Evolutionary conservation across 2,329 filamentous ascomycete species (phyloP).

Genomic region (Colletotrichum sp.): DNA sequence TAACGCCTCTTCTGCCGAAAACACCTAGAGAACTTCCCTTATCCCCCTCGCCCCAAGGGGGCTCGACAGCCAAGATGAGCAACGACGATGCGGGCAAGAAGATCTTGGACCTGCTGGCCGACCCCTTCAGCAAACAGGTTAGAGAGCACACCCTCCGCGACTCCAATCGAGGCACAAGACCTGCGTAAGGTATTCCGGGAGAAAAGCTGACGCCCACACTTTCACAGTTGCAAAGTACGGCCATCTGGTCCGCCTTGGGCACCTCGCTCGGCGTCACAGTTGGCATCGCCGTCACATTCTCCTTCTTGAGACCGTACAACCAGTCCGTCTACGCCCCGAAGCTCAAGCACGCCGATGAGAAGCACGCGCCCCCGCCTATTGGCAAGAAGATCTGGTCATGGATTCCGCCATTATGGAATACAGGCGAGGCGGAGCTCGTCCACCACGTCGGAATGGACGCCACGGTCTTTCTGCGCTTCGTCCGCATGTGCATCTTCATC

Average conservation of each 20-base stretch:
- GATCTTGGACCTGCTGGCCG: slow-evolving; percentile 52
- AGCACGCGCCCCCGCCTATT: slow-evolving; percentile 85
- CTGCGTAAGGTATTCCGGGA: background rate
- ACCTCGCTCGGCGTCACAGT: slow-evolving; percentile 79
- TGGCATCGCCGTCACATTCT: slow-evolving; percentile 81
- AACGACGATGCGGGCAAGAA: slow-evolving; percentile 41
- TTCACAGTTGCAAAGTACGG: slow-evolving; percentile 54
- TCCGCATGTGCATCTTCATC: slow-evolving; percentile 90
- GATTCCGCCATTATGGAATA: slow-evolving; percentile 79
- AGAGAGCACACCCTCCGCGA: background rate
- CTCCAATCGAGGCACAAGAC: background rate
- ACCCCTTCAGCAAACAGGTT: slow-evolving; percentile 57
- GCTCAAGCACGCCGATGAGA: slow-evolving; percentile 88
- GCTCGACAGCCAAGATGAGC: slow-evolving; percentile 12
- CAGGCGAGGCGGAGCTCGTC: slow-evolving; percentile 78
- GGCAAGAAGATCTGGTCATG: slow-evolving; percentile 89
- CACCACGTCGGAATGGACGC: slow-evolving; percentile 91
- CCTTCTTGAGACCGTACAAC: slow-evolving; percentile 88
- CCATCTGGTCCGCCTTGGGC: slow-evolving; percentile 79
- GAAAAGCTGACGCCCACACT: background rate
- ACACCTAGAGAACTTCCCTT: background rate
- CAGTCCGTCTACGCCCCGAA: slow-evolving; percentile 93
- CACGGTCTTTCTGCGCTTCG: slow-evolving; percentile 86
- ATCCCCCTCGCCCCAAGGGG: slow-evolving; percentile 14
- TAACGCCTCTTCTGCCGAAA: background rate